A percentile compares a stretch with the other conserved stretches of the same genome.
Evolutionary conservation across 345 rosid genomes (phyloP).

Genomic region (Conringia planisiliqua): DNA sequence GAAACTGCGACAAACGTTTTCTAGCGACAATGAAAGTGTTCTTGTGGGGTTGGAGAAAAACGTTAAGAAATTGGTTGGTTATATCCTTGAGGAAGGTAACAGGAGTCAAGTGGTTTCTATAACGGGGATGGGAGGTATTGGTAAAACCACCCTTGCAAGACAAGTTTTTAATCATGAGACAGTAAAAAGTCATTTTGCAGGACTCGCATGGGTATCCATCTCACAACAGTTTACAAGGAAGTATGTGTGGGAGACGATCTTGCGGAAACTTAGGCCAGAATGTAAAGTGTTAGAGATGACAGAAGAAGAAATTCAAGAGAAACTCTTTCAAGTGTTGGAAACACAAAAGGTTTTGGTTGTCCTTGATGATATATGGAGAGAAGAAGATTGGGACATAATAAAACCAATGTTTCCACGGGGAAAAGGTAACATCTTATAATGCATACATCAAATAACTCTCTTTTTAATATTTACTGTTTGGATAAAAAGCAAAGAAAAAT

Average conservation of each 20-base stretch:
- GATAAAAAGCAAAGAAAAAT: no score
- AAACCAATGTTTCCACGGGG: slow-evolving; percentile 28
- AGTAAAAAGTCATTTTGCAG: slow-evolving; percentile 8
- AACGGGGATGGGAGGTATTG: slow-evolving; percentile 53
- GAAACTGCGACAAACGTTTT: background rate
- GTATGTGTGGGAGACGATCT: slow-evolving; percentile 36
- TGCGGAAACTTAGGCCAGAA: background rate
- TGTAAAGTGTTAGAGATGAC: slow-evolving; percentile 15
- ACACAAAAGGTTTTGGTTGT: no score
- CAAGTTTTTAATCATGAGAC: slow-evolving; percentile 17
- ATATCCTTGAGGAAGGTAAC: slow-evolving; percentile 6
- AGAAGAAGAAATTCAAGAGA: slow-evolving; percentile 26
- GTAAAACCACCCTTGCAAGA: slow-evolving; percentile 47
- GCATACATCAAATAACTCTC: no score
- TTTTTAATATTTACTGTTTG: no score
- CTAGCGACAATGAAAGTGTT: slow-evolving; percentile 19
- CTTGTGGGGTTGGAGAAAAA: slow-evolving; percentile 40
- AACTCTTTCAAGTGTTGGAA: slow-evolving; percentile 16
- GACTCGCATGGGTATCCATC: slow-evolving; percentile 38
- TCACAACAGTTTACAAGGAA: slow-evolving; percentile 32
- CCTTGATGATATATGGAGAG: slow-evolving; percentile 38
- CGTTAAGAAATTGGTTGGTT: slow-evolving; percentile 7
- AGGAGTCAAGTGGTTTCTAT: slow-evolving; percentile 28
- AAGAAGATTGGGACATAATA: slow-evolving; percentile 33
- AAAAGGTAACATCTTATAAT: no score